phyloP scores from a whole-genome alignment of 2,329 filamentous ascomycete species.

The Botrytis fabae region DNA sequence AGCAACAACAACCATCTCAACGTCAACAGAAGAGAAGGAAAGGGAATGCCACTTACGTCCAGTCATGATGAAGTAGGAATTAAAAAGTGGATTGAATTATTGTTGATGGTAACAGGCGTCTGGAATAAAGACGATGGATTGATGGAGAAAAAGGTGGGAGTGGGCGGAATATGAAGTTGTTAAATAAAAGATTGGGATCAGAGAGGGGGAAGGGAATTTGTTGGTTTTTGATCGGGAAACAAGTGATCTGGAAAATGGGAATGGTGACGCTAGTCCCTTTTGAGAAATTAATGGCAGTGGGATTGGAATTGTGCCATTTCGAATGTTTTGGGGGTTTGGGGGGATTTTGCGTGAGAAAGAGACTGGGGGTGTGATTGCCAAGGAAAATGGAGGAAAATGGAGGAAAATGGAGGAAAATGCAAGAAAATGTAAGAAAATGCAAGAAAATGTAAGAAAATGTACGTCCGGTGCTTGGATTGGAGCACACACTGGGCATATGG shows the following conservation, averaged over 20 bases:
- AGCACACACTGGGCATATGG: background rate
- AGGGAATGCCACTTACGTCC: slow-evolving; percentile 51
- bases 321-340: too few relatives aligned
- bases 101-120: slow-evolving; percentile 26
- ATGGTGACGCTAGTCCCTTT: slow-evolving; percentile 15
- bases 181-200: background rate
- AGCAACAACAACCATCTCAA: slow-evolving; percentile 49
- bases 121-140: slow-evolving; percentile 23
- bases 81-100: slow-evolving; percentile 34
- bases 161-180: slow-evolving; percentile 8
- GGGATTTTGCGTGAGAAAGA: background rate
- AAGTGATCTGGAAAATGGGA: slow-evolving; percentile 13
- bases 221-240: slow-evolving; percentile 8
- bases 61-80: slow-evolving; percentile 52
- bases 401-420: too few relatives aligned
- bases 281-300: slow-evolving; percentile 15
- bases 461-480: background rate
- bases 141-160: slow-evolving; percentile 1
- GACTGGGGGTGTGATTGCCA: background rate
- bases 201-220: slow-evolving; percentile 12
- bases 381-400: background rate
- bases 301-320: background rate
- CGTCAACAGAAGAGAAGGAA: slow-evolving; percentile 34
- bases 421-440: too few relatives aligned
- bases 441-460: too few relatives aligned